Conservation (phyloP, 495 filamentous ascomycete species). For the Letharia columbiana region DNA sequence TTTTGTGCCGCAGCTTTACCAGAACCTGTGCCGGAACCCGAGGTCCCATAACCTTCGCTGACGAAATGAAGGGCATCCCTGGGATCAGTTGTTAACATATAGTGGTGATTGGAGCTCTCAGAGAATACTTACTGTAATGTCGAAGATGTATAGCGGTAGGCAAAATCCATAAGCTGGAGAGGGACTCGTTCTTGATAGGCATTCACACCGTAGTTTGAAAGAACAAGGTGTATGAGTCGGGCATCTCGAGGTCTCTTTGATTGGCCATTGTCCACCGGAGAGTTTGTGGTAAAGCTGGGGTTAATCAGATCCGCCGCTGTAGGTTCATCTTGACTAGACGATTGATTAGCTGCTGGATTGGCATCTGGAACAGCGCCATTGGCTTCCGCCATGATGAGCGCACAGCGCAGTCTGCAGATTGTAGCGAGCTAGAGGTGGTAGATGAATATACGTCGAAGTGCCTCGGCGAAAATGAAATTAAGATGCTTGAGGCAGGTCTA, state of each 20-base stretch:
- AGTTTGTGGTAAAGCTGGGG: constrained; percentile 13
- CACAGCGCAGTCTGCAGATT: not conserved
- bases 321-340: constrained; percentile 1
- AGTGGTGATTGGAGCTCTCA: not conserved
- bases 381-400: constrained; percentile 13
- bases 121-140: constrained; percentile 41
- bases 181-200: constrained; percentile 92
- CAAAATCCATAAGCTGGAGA: constrained; percentile 90
- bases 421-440: not conserved
- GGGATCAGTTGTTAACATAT: not conserved
- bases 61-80: constrained; percentile 42
- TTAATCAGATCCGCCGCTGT: constrained; percentile 8
- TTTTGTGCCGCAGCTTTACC: constrained; percentile 25
- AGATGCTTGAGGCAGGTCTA: not conserved
- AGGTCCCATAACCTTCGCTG: constrained; percentile 42
- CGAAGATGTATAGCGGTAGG: constrained; percentile 67
- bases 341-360: constrained; percentile 2
- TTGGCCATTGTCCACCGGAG: constrained; percentile 43
- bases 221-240: constrained; percentile 81
- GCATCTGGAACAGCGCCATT: constrained; percentile 13
- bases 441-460: no score
- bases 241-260: constrained; percentile 81
- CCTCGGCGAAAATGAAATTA: not conserved
- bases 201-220: constrained; percentile 77
- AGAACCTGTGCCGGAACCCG: constrained; percentile 13